These are phyloP conservation scores for Penicillium olsonii DNA, from an alignment of 2,329 filamentous ascomycete species.

Conservation along the genomic window DNA sequence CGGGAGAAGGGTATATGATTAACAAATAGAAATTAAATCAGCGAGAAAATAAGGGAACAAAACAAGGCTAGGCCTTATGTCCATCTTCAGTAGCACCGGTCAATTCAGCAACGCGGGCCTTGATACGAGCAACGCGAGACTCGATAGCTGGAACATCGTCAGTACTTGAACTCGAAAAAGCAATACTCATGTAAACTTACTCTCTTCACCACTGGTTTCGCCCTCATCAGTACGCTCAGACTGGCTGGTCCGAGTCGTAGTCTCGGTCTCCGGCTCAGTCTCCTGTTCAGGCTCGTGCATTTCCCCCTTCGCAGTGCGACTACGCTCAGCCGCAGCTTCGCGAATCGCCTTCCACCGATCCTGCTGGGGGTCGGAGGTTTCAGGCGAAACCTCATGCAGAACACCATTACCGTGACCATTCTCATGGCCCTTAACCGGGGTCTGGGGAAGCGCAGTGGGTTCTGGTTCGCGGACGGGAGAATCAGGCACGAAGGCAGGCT, in stretches of 20 bases:
- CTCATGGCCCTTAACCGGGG: constrained; percentile 18
- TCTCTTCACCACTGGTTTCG: constrained; percentile 96
- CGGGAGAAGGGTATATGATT: constrained; percentile 14
- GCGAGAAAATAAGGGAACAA: constrained; percentile 6
- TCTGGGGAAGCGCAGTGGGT: constrained; percentile 13
- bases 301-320: background rate
- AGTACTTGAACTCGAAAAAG: constrained; percentile 26
- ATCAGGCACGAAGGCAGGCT: constrained; percentile 78
- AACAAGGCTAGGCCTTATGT: constrained; percentile 14
- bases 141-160: constrained; percentile 71
- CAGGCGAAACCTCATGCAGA: constrained; percentile 8
- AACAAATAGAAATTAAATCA: constrained; percentile 5
- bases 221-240: constrained; percentile 69
- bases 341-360: constrained; percentile 96
- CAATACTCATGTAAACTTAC: constrained; percentile 55
- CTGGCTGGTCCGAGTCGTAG: constrained; percentile 51
- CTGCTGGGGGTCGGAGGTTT: constrained; percentile 36
- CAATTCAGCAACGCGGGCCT: constrained; percentile 91
- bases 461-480: constrained; percentile 24
- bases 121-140: constrained; percentile 94
- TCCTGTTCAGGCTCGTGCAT: constrained; percentile 47
- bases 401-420: constrained; percentile 9
- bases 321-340: constrained; percentile 76
- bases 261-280: constrained; percentile 67
- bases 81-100: constrained; percentile 76